These are phyloP conservation scores for Metschnikowia orientalis DNA, from an alignment of 805 yeast species.

Conservation along the genomic window DNA sequence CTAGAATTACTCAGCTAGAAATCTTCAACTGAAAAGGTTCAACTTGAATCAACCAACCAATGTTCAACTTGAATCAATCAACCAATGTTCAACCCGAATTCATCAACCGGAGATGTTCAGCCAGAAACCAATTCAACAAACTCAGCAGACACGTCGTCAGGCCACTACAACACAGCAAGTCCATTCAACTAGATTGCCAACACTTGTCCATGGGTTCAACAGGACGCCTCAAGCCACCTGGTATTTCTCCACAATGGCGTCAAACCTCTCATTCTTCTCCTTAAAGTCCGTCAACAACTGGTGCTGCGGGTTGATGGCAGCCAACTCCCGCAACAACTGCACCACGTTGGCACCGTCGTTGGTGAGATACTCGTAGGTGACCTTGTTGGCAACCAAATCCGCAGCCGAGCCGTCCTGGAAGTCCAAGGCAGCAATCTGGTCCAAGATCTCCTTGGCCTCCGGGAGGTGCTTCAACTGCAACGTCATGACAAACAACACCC, in stretches of 20 bases:
- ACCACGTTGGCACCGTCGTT: constrained; percentile 40
- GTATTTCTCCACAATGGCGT: constrained; percentile 63
- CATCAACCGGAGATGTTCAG: no score
- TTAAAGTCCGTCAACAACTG: constrained; percentile 53
- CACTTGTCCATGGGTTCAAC: no score
- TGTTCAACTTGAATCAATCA: no score
- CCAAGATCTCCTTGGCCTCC: constrained; percentile 65
- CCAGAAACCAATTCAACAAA: no score
- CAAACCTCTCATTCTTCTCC: constrained; percentile 63
- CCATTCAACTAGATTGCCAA: no score
- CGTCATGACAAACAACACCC: constrained; percentile 67
- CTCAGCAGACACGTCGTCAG: no score
- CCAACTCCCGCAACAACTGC: constrained; percentile 45
- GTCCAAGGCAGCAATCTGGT: constrained; percentile 42
- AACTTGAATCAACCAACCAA: no score
- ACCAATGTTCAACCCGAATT: no score
- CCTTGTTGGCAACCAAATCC: constrained; percentile 59
- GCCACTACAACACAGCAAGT: no score
- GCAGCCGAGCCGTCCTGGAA: constrained; percentile 24
- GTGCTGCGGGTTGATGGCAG: constrained; percentile 49
- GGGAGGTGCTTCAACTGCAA: constrained; percentile 75
- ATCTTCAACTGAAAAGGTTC: no score
- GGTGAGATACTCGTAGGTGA: constrained; percentile 53
- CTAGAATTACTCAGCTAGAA: no score
- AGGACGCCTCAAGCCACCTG: constrained; percentile 11